These are phyloP conservation scores for Linaria vulgaris DNA, from an alignment of 257 asterid species.

Conservation along the genomic window DNA sequence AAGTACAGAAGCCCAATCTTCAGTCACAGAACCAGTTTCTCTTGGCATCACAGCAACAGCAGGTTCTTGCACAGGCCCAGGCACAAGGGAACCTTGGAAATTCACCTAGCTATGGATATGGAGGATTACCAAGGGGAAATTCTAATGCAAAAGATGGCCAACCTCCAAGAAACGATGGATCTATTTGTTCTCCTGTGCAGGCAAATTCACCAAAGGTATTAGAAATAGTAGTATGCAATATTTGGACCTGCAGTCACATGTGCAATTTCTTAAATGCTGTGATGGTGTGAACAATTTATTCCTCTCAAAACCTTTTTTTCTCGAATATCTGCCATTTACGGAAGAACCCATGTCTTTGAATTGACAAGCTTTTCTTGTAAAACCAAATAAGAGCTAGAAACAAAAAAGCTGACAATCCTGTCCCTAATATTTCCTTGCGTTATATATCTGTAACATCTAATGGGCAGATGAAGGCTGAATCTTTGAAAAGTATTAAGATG, in stretches of 20 bases:
- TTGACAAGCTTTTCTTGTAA: background rate
- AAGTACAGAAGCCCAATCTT: constrained; percentile 84
- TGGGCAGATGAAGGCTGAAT: background rate
- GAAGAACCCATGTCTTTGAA: constrained; percentile 1
- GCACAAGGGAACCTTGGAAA: constrained; percentile 83
- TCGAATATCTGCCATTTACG: background rate
- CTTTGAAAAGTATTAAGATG: constrained; percentile 4
- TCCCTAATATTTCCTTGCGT: background rate
- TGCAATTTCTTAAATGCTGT: constrained; percentile 21
- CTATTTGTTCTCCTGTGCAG: constrained; percentile 93
- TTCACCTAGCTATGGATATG: constrained; percentile 75
- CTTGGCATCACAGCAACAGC: constrained; percentile 93
- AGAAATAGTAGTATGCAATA: constrained; percentile 3
- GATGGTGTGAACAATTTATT: constrained; percentile 19
- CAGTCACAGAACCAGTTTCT: constrained; percentile 81
- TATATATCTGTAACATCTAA: background rate
- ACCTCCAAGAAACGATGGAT: constrained; percentile 88
- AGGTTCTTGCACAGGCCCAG: constrained; percentile 90
- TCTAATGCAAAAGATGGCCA: constrained; percentile 85
- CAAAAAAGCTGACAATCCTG: too few species aligned
- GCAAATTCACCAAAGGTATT: constrained; percentile 92
- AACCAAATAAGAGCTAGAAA: too few species aligned
- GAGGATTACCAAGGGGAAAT: constrained; percentile 87
- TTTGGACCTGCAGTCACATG: constrained; percentile 5
- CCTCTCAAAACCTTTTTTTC: background rate